Evolutionary conservation across 768 basidiomycete species (phyloP).

Genomic region (Phanerochaete carnosa): DNA sequence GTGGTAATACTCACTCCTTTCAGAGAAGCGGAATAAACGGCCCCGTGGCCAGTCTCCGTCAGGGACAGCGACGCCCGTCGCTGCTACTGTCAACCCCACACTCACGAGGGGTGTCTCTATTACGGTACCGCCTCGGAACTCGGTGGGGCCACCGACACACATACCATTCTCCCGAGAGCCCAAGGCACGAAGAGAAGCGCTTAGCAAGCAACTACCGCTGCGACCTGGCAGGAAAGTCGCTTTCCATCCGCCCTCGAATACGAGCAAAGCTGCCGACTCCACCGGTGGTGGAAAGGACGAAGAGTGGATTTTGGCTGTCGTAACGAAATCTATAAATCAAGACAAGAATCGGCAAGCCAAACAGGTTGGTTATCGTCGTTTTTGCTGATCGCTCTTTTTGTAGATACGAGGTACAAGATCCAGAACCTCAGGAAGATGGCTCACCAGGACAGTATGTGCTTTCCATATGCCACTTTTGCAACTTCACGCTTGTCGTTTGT

Average conservation of each 20-base stretch:
- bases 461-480: background rate
- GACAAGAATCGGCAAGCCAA: slow-evolving; percentile 65
- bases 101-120: slow-evolving; percentile 49
- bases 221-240: slow-evolving; percentile 77
- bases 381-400: background rate
- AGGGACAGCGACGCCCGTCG: slow-evolving; percentile 39
- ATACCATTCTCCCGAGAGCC: slow-evolving; percentile 60
- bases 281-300: slow-evolving; percentile 42
- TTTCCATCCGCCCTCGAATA: slow-evolving; percentile 59
- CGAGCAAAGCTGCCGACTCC: slow-evolving; percentile 53
- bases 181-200: slow-evolving; percentile 61
- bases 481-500: background rate
- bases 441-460: slow-evolving; percentile 52
- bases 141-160: slow-evolving; percentile 51
- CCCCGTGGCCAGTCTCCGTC: slow-evolving; percentile 69
- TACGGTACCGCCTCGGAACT: slow-evolving; percentile 51
- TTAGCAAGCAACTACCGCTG: slow-evolving; percentile 61
- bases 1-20: background rate
- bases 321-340: slow-evolving; percentile 64
- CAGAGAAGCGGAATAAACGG: slow-evolving; percentile 78
- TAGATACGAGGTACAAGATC: slow-evolving; percentile 86
- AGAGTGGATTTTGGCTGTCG: slow-evolving; percentile 79
- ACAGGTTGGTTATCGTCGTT: background rate
- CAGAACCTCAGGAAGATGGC: slow-evolving; percentile 79
- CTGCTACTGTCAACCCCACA: slow-evolving; percentile 23